Percentiles rank a stretch among this genome's conserved stretches.
Conservation (phyloP, 164 flowering plant species). For the Houttuynia cordata region DNA sequence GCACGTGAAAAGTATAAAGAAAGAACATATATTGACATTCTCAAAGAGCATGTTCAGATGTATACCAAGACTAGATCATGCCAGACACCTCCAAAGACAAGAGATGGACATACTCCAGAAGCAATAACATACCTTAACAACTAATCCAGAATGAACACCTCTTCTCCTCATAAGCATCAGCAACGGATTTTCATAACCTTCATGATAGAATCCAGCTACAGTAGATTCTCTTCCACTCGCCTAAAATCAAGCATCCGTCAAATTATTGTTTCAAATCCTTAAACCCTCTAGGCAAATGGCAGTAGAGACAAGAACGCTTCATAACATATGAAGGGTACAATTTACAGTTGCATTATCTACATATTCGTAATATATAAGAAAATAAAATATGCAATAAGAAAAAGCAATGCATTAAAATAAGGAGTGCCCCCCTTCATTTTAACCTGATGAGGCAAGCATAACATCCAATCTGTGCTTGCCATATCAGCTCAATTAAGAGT, state of each 20-base stretch:
- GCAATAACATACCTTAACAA: constrained; percentile 58
- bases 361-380: too few relatives aligned
- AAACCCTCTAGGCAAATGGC: neutral
- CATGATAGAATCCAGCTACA: constrained; percentile 95
- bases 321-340: too few relatives aligned
- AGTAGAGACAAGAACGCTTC: neutral
- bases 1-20: neutral
- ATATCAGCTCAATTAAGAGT: neutral
- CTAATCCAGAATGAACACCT: constrained; percentile 92
- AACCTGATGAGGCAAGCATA: neutral
- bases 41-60: neutral
- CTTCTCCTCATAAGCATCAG: constrained; percentile 98
- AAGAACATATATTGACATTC: neutral
- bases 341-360: too few relatives aligned
- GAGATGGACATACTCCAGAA: neutral
- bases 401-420: too few relatives aligned
- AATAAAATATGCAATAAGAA: too few relatives aligned
- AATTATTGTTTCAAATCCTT: neutral
- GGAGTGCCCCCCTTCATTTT: neutral
- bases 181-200: constrained; percentile 77
- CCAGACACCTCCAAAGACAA: neutral
- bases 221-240: constrained; percentile 81
- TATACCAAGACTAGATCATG: neutral
- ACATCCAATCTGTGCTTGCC: neutral
- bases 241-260: constrained; percentile 14